Evolutionary conservation across 176 grass and related monocot species (phyloP).

Genomic region (Canna indica): DNA sequence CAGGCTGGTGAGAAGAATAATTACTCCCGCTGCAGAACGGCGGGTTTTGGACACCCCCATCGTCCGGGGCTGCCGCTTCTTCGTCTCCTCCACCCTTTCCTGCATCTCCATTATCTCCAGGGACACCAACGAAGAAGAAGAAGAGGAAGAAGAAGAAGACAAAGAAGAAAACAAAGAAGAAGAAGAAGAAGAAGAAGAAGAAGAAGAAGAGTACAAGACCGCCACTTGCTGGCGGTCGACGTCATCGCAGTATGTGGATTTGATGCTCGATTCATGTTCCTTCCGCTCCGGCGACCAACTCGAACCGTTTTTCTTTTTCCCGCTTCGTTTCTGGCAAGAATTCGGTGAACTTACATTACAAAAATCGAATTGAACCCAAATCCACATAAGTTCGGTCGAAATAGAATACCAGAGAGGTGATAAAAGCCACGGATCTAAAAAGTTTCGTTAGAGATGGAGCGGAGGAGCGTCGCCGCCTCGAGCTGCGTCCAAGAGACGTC

Average conservation of each 20-base stretch:
- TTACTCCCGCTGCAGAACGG: background rate
- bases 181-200: conserved; percentile 13
- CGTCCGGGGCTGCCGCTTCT: background rate
- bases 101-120: too few species aligned
- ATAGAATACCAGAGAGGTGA: background rate
- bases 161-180: conserved; percentile 16
- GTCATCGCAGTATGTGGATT: background rate
- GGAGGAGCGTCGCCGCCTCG: background rate
- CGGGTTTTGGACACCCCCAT: background rate
- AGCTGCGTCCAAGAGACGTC: too few species aligned
- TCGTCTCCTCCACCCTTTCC: too few species aligned
- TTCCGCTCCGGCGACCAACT: background rate
- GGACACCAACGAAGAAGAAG: background rate
- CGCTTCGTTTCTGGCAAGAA: background rate
- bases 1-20: conserved; percentile 32
- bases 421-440: background rate
- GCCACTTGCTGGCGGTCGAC: background rate
- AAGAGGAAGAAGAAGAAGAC: background rate
- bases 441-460: background rate
- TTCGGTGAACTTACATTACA: background rate
- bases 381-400: background rate
- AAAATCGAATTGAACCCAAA: background rate
- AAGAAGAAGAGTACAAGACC: background rate
- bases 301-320: background rate
- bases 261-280: background rate